phyloP scores from a whole-genome alignment of 2,329 filamentous ascomycete species.

The Sporothrix pseudoabietina region DNA sequence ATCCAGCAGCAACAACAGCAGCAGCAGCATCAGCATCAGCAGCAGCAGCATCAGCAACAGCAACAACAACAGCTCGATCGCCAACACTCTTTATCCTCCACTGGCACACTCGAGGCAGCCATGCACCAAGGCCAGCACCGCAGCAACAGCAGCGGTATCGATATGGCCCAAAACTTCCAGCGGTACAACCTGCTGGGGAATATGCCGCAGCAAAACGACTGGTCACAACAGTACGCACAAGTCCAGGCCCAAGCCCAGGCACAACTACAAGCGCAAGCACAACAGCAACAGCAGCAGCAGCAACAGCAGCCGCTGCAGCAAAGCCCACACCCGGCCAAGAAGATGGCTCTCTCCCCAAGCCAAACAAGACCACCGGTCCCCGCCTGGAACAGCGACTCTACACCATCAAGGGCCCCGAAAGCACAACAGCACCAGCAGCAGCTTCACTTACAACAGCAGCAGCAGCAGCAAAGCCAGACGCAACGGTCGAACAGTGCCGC shows the following conservation, averaged over 20 bases:
- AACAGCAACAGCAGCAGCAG: constrained; percentile 32
- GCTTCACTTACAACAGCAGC: constrained; percentile 25
- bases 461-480: constrained; percentile 37
- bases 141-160: constrained; percentile 25
- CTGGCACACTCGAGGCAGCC: not conserved
- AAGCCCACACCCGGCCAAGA: constrained; percentile 55
- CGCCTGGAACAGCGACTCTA: constrained; percentile 49
- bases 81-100: not conserved
- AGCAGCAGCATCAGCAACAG: not conserved
- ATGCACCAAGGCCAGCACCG: constrained; percentile 28
- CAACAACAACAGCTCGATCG: constrained; percentile 21
- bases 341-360: constrained; percentile 55
- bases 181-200: constrained; percentile 43
- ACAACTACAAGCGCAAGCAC: constrained; percentile 34
- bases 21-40: constrained; percentile 35
- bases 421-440: constrained; percentile 29
- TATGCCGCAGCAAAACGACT: constrained; percentile 48
- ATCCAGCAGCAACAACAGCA: constrained; percentile 44
- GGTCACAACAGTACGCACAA: constrained; percentile 43
- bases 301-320: constrained; percentile 35
- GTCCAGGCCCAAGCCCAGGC: constrained; percentile 13
- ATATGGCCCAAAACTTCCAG: constrained; percentile 38
- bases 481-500: constrained; percentile 37
- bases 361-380: constrained; percentile 57
- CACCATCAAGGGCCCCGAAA: constrained; percentile 28